Evolutionary conservation across 2,329 filamentous ascomycete species (phyloP), one percentile per base, ranked within the genome.

Genomic region (Juglanconis oblonga): DNA sequence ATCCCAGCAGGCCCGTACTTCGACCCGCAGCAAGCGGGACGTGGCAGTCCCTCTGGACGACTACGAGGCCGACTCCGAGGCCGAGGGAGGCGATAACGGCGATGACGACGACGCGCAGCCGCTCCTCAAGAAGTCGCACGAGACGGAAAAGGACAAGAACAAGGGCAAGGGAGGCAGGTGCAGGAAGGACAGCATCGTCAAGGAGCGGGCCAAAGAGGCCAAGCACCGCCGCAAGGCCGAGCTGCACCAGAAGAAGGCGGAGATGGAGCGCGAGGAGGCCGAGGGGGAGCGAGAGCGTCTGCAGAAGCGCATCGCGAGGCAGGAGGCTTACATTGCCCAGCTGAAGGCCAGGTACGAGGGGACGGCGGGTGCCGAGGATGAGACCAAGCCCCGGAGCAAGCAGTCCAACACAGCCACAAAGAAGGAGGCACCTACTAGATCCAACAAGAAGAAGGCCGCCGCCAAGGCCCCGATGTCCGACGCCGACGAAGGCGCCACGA

Each of bases 311-410:
- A 24, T 59, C 14, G 55, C 5, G 31, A 40, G 53, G 48, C 56
- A 62, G 31, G 32, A 56, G 35, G 24, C 52, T 11, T 59, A 62
- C 57, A 59, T 62, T 10, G 29, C 31, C 7, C 40, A 56, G 48
- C 56, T 62, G 10, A 52, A 51, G 40, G 53, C 58, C 7, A 51
- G 47, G n/a, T 50, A 61, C 24, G 31, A 54, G 36, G 47, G 6
- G 13, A 48, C 29, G 14, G 29, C 3, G 3, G 2, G 13, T n/a
- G 11, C 24, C 24, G 24, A 48, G 33, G 33, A 33, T 3, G 17
- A 60, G 24, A 42, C 2, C 7, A 38, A 57, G n/a, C 24, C 44
- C 40, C 7, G 17, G 5, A 55, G 36, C 11, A 35, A 40, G 1
- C 50, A 52, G 11, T 51, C 31, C 1, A 33, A 52, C 8, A 8